Conservation (phyloP, 106 monocot species). For the Platanthera guangdongensis region DNA sequence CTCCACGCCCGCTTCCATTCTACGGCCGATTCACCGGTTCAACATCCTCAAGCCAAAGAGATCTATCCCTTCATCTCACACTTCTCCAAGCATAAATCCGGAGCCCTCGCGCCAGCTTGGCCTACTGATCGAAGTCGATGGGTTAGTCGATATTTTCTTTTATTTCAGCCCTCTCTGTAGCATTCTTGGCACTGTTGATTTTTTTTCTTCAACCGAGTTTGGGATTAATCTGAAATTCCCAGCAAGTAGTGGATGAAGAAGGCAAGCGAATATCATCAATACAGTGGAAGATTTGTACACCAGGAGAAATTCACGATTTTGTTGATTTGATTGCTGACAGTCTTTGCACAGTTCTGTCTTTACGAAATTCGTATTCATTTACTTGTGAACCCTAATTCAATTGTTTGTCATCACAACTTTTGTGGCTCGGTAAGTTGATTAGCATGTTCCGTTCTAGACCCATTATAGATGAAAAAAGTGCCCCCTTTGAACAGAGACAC, state of each 20-base stretch:
- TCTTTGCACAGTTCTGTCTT: neutral
- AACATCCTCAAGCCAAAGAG: conserved; percentile 8
- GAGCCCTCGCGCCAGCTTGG: conserved; percentile 23
- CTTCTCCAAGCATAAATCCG: neutral
- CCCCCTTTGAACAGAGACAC: too few relatives aligned
- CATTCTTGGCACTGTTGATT: neutral
- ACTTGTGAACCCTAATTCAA: neutral
- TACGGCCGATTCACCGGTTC: neutral
- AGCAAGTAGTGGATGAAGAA: neutral
- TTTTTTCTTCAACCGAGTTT: neutral
- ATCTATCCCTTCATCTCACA: conserved; percentile 2
- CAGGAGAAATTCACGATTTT: neutral
- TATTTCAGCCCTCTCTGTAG: neutral
- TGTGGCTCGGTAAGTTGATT: too few relatives aligned
- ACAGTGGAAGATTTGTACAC: neutral
- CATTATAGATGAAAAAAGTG: too few relatives aligned
- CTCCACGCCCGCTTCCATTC: neutral
- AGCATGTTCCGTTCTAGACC: too few relatives aligned
- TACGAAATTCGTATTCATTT: neutral
- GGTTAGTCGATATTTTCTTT: conserved; percentile 21
- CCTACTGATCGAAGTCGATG: conserved; percentile 62
- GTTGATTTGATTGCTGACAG: neutral
- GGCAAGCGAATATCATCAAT: neutral
- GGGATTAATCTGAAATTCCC: neutral
- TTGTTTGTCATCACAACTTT: neutral